These are phyloP conservation scores for Pestalotiopsis sp. DNA, from an alignment of 2,329 filamentous ascomycete genomes.

Conservation along the genomic window DNA sequence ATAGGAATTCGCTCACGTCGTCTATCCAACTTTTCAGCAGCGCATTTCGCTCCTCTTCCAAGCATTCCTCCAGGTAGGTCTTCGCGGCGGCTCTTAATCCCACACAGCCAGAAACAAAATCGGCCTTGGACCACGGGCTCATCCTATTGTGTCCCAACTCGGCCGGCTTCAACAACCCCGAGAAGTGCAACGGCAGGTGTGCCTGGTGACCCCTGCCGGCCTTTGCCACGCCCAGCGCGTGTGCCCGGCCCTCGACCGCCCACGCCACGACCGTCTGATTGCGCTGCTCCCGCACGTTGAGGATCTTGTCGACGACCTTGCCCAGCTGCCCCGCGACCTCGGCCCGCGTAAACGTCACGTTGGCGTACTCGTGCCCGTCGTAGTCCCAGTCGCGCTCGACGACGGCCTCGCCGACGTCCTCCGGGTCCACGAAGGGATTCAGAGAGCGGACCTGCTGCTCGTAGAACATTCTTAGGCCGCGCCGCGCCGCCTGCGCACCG, in stretches of 20 bases:
- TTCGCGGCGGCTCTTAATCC: constrained; percentile 5
- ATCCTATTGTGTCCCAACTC: neutral
- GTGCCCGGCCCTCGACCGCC: constrained; percentile 3
- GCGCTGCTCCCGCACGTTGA: neutral
- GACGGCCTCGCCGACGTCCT: constrained; percentile 5
- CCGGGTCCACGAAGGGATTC: neutral
- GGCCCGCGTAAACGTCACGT: constrained; percentile 5
- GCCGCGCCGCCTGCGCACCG: neutral
- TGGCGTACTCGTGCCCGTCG: constrained; percentile 11
- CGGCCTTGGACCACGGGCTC: constrained; percentile 11
- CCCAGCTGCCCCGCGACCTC: constrained; percentile 1
- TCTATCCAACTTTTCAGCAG: neutral
- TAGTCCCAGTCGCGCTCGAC: constrained; percentile 12
- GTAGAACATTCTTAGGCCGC: neutral
- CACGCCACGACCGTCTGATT: neutral
- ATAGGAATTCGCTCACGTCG: neutral
- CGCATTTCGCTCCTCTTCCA: neutral
- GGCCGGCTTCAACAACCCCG: neutral
- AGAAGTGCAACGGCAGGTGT: neutral
- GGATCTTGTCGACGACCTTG: neutral
- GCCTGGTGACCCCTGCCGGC: neutral
- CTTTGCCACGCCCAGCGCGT: constrained; percentile 4
- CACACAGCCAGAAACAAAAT: constrained; percentile 7
- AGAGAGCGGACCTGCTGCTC: neutral
- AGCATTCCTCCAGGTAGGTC: constrained; percentile 1